These are phyloP conservation scores for Warburgia ugandensis DNA, from an alignment of 164 flowering plant genomes.

Conservation along the genomic window DNA sequence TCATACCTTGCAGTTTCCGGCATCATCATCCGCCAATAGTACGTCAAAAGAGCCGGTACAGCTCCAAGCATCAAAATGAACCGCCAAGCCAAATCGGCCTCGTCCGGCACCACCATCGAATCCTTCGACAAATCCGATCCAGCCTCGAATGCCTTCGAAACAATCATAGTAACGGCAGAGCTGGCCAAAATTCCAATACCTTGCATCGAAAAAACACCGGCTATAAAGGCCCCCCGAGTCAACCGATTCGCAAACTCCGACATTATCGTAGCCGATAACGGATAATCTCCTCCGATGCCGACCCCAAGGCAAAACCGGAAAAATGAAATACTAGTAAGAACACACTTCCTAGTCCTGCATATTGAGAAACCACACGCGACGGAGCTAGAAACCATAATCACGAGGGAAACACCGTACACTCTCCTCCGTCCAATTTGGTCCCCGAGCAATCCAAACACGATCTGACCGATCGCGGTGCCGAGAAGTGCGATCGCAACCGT, in stretches of 20 bases:
- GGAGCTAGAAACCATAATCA: slow-evolving; percentile 45
- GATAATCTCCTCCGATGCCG: slow-evolving; percentile 26
- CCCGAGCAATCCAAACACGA: slow-evolving; percentile 42
- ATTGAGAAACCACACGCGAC: slow-evolving; percentile 49
- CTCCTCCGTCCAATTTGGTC: slow-evolving; percentile 38
- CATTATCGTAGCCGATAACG: slow-evolving; percentile 23
- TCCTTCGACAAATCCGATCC: too few species aligned
- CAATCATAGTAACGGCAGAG: slow-evolving; percentile 41
- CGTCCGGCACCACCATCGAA: too few species aligned
- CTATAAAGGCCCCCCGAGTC: slow-evolving; percentile 25
- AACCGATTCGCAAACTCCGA: slow-evolving; percentile 22
- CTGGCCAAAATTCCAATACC: slow-evolving; percentile 57
- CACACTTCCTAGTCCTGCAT: slow-evolving; percentile 24
- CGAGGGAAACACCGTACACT: slow-evolving; percentile 40
- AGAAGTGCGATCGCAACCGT: slow-evolving; percentile 29
- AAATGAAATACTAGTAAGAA: slow-evolving; percentile 23
- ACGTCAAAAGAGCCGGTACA: slow-evolving; percentile 21
- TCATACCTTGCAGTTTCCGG: slow-evolving; percentile 69
- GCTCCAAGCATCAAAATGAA: slow-evolving; percentile 28
- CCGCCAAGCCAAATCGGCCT: slow-evolving; percentile 44
- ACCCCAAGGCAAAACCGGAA: slow-evolving; percentile 24
- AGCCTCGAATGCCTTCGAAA: too few species aligned
- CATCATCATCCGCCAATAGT: slow-evolving; percentile 66
- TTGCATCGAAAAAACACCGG: slow-evolving; percentile 46
- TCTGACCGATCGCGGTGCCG: slow-evolving; percentile 31